Percentiles rank a stretch among this genome's conserved stretches.
Evolutionary conservation across 306 rosid genomes (phyloP).

Genomic region (Trifolium repens): DNA sequence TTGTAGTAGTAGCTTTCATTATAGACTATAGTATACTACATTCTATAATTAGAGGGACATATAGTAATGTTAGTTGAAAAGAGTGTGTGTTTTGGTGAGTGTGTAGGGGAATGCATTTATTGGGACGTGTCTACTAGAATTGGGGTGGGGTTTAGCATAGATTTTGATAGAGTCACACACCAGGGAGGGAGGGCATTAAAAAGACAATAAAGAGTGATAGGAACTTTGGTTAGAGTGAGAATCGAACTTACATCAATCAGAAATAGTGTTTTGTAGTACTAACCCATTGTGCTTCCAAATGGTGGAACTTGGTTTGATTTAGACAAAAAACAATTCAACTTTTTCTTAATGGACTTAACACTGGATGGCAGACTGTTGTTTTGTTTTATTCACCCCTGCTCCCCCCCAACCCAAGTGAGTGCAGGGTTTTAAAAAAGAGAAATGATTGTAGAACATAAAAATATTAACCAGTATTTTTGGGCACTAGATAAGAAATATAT

Average conservation of each 20-base stretch:
- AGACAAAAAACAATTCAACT: neutral
- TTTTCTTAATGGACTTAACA: neutral
- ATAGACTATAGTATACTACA: neutral
- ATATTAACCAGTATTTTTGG: no score
- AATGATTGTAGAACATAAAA: no score
- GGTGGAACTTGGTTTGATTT: neutral
- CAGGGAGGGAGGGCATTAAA: neutral
- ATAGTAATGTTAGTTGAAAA: slow-evolving; percentile 22
- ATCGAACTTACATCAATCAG: no score
- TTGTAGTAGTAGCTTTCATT: slow-evolving; percentile 5
- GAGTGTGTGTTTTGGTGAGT: slow-evolving; percentile 9
- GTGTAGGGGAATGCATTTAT: slow-evolving; percentile 28
- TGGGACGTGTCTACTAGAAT: neutral
- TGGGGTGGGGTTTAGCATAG: neutral
- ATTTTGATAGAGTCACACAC: neutral
- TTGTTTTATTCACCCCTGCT: no score
- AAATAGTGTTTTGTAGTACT: no score
- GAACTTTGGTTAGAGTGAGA: neutral
- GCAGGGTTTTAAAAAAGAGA: no score
- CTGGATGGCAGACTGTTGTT: neutral
- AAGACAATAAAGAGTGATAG: neutral
- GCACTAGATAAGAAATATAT: no score
- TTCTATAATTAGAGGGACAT: neutral
- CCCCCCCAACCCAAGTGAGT: no score
- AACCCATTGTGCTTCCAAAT: no score